Percentiles rank a stretch among this genome's conserved stretches.
Evolutionary conservation across 108 stramenopile genomes (phyloP).

Genomic region (Discostella pseudostelligera): DNA sequence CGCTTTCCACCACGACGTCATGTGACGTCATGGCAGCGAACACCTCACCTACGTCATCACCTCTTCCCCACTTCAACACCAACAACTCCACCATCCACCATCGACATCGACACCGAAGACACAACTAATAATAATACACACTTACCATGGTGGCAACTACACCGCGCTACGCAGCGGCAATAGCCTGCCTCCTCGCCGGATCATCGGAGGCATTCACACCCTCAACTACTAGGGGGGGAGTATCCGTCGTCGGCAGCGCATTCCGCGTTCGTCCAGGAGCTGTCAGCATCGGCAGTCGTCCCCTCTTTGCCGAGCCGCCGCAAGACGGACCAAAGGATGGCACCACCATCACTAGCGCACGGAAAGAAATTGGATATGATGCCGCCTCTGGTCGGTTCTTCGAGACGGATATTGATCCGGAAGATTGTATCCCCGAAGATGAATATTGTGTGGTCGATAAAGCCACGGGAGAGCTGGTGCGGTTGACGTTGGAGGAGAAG

Average conservation of each 20-base stretch:
- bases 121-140: too few relatives aligned
- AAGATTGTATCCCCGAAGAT: constrained; percentile 78
- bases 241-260: constrained; percentile 2
- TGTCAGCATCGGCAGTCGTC: constrained; percentile 1
- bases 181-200: constrained; percentile 26
- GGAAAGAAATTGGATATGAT: constrained; percentile 78
- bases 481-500: constrained; percentile 85
- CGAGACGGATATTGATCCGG: constrained; percentile 57
- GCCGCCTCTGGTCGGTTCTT: constrained; percentile 68
- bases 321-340: constrained; percentile 45
- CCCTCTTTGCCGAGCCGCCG: constrained; percentile 23
- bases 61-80: too few relatives aligned
- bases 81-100: too few relatives aligned
- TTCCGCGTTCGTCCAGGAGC: constrained; percentile 4
- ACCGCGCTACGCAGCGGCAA: constrained; percentile 20
- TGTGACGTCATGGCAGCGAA: too few relatives aligned
- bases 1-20: too few relatives aligned
- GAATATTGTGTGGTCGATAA: constrained; percentile 82
- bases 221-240: constrained; percentile 8
- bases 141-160: constrained; percentile 9
- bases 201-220: constrained; percentile 31
- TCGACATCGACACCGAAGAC: too few relatives aligned
- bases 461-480: constrained; percentile 61
- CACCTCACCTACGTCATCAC: too few relatives aligned
- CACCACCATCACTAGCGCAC: constrained; percentile 43